Conservation (phyloP, 306 rosid species). For the Albizia julibrissin region DNA sequence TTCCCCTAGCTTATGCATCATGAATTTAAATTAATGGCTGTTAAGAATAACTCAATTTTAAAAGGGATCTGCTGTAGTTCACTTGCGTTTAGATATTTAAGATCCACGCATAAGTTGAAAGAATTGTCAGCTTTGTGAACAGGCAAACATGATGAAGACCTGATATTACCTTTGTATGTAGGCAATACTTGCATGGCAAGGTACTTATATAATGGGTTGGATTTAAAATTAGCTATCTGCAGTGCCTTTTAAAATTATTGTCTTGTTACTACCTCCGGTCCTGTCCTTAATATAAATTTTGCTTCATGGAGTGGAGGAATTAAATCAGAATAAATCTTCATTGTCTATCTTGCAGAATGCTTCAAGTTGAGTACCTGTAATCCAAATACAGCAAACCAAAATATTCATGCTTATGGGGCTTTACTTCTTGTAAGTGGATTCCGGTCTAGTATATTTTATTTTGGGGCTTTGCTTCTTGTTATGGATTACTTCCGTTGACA, state of each 20-base stretch:
- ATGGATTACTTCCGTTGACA: conserved; percentile 20
- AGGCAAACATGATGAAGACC: not conserved
- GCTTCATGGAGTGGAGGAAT: conserved; percentile 18
- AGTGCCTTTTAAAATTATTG: not conserved
- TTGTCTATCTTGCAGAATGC: conserved; percentile 69
- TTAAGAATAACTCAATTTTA: not conserved
- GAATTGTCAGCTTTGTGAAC: conserved; percentile 5
- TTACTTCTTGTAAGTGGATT: conserved; percentile 73
- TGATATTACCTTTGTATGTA: conserved; percentile 1
- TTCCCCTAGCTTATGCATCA: not conserved
- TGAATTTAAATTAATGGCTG: not conserved
- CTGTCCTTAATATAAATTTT: not conserved
- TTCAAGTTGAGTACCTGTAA: conserved; percentile 72
- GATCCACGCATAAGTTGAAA: conserved; percentile 12
- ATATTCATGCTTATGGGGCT: conserved; percentile 71
- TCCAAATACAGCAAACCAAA: conserved; percentile 69
- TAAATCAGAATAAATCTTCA: conserved; percentile 20
- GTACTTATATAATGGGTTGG: not conserved
- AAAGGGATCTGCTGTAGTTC: not conserved
- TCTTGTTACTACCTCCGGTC: no score
- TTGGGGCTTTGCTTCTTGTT: not conserved
- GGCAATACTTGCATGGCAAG: not conserved
- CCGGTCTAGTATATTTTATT: conserved; percentile 15
- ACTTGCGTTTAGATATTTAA: conserved; percentile 3
- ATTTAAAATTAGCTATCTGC: not conserved